Evolutionary conservation across 2,329 filamentous ascomycete genomes (phyloP).

Genomic region (Trichoderma citrinoviride): DNA sequence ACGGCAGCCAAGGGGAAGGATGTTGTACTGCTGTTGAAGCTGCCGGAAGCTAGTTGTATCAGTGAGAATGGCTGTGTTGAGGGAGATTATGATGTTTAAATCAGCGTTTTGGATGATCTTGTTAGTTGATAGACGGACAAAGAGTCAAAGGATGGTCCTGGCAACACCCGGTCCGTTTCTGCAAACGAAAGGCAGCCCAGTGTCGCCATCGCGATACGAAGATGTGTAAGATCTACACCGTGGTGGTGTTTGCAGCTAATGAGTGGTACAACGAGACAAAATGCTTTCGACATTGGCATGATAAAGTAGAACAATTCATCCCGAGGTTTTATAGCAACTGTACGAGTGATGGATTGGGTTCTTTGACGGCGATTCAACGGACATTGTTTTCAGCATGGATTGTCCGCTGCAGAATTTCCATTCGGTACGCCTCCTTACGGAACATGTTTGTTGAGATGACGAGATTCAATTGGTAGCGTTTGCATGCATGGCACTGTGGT

Average conservation of each 20-base stretch:
- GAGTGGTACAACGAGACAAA: rapidly evolving
- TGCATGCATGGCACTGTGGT: too few relatives aligned
- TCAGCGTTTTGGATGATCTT: background rate
- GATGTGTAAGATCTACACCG: background rate
- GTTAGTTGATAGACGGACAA: background rate
- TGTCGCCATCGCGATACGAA: background rate
- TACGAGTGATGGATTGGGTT: background rate
- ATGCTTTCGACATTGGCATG: background rate
- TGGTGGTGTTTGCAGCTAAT: background rate
- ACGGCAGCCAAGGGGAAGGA: slow-evolving; percentile 21
- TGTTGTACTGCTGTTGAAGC: slow-evolving; percentile 17
- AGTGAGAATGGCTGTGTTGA: slow-evolving; percentile 8
- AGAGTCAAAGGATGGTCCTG: slow-evolving; percentile 11
- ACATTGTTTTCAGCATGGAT: background rate
- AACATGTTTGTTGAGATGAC: background rate
- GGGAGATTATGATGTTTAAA: background rate
- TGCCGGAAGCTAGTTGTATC: slow-evolving; percentile 14
- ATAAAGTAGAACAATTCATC: background rate
- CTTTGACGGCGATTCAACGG: background rate
- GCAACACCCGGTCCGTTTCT: slow-evolving; percentile 7
- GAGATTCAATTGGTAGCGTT: background rate
- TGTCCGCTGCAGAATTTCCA: background rate
- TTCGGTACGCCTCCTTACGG: background rate
- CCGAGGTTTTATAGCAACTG: background rate
- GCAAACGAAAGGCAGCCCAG: background rate